A percentile compares a stretch with the other conserved stretches of the same genome.
phyloP scores from a whole-genome alignment of 2,329 filamentous ascomycete species.

The Pseudogymnoascus sp. region DNA sequence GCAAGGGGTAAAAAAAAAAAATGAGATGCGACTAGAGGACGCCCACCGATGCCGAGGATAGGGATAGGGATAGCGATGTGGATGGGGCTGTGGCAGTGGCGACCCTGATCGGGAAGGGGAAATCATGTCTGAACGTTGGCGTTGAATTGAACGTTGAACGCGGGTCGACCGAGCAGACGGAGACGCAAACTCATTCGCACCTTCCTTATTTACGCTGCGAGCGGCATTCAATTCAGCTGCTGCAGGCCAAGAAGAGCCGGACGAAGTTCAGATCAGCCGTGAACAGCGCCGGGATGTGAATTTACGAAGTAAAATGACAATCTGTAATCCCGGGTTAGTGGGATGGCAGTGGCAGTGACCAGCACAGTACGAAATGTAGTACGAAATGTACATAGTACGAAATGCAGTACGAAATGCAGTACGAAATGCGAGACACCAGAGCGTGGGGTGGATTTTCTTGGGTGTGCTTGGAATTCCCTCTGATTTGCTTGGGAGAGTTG shows the following conservation, averaged over 20 bases:
- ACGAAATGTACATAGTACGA: too few relatives aligned
- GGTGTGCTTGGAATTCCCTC: neutral
- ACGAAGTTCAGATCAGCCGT: neutral
- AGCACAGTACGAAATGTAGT: neutral
- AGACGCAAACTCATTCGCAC: neutral
- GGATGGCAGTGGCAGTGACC: neutral
- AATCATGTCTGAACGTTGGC: neutral
- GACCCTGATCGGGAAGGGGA: neutral
- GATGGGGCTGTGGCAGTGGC: neutral
- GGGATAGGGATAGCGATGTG: neutral
- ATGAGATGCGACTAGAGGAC: neutral
- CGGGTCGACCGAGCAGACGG: neutral
- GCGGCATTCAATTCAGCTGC: neutral
- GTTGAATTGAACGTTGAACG: neutral
- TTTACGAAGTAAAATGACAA: slow-evolving; percentile 5
- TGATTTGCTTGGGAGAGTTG: neutral
- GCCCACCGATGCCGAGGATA: neutral
- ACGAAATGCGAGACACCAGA: neutral
- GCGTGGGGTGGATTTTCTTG: neutral
- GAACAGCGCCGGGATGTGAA: neutral
- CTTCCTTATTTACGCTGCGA: slow-evolving; percentile 1
- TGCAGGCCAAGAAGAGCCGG: neutral
- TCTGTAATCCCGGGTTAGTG: slow-evolving; percentile 1
- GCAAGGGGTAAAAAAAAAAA: neutral
- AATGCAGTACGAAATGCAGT: too few relatives aligned